phyloP scores from a whole-genome alignment of 768 basidiomycete genomes.

The Pleurotus pulmonarius region DNA sequence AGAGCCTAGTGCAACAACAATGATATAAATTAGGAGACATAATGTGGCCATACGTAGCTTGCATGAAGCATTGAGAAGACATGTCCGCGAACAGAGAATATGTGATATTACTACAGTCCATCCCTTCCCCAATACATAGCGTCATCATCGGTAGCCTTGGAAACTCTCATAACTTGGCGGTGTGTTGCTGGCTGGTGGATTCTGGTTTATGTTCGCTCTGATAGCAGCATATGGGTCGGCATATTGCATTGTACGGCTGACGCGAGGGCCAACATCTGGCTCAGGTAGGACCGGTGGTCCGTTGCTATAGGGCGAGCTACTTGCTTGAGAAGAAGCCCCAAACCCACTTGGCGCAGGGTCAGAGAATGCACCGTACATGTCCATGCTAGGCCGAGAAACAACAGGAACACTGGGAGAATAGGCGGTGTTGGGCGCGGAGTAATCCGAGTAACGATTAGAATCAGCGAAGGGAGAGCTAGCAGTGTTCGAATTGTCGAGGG shows the following conservation, averaged over 20 bases:
- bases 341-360: slow-evolving; percentile 83
- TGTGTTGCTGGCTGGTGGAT: slow-evolving; percentile 21
- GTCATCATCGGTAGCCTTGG: slow-evolving; percentile 42
- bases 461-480: slow-evolving; percentile 53
- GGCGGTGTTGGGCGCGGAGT: slow-evolving; percentile 23
- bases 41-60: not conserved
- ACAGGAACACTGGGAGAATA: slow-evolving; percentile 25
- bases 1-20: not conserved
- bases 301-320: slow-evolving; percentile 13
- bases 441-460: slow-evolving; percentile 42
- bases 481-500: slow-evolving; percentile 25
- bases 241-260: slow-evolving; percentile 92
- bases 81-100: not conserved
- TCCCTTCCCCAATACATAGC: slow-evolving; percentile 1
- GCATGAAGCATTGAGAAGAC: not conserved
- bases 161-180: slow-evolving; percentile 53
- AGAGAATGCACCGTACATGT: slow-evolving; percentile 87
- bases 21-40: not conserved
- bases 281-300: slow-evolving; percentile 36
- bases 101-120: slow-evolving; percentile 9
- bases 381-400: slow-evolving; percentile 63
- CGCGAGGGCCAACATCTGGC: slow-evolving; percentile 44
- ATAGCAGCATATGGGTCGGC: slow-evolving; percentile 87
- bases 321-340: slow-evolving; percentile 32
- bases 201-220: slow-evolving; percentile 49